Percentiles rank a stretch among this genome's conserved stretches.
phyloP scores from a whole-genome alignment of 2,329 filamentous ascomycete species.

The Lasiodiplodia sp. region DNA sequence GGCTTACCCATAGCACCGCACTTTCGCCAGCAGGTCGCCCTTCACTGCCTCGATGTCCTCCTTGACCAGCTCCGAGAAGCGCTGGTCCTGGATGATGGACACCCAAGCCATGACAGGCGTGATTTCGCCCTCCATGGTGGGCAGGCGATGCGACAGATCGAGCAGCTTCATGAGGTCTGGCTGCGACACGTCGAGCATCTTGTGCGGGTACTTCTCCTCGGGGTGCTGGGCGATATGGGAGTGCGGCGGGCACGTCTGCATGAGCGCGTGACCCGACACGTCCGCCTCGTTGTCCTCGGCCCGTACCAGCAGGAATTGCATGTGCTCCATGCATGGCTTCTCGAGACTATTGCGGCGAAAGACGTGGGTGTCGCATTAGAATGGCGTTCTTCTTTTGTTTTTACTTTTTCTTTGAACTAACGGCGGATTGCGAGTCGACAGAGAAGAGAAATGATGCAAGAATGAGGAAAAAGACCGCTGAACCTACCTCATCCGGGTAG shows the following conservation, averaged over 20 bases:
- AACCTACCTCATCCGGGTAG: constrained; percentile 29
- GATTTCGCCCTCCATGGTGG: constrained; percentile 82
- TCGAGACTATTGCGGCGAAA: constrained; percentile 69
- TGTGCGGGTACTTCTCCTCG: constrained; percentile 66
- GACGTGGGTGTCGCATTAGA: constrained; percentile 24
- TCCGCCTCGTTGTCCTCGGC: constrained; percentile 63
- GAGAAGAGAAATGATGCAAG: constrained; percentile 34
- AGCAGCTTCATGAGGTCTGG: constrained; percentile 81
- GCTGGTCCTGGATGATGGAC: constrained; percentile 69
- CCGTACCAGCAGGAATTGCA: constrained; percentile 76
- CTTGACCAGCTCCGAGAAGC: constrained; percentile 69
- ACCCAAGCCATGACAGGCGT: constrained; percentile 97
- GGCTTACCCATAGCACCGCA: constrained; percentile 89
- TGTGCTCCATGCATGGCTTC: constrained; percentile 90
- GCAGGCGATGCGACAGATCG: constrained; percentile 81
- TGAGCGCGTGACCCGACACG: constrained; percentile 87
- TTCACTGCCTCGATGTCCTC: constrained; percentile 76
- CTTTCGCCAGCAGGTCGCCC: constrained; percentile 77
- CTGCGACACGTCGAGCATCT: constrained; percentile 77
- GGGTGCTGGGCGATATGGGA: constrained; percentile 64
- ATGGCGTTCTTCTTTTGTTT: constrained; percentile 21
- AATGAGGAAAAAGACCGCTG: constrained; percentile 29
- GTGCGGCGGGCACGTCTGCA: constrained; percentile 87
- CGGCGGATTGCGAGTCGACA: constrained; percentile 31
- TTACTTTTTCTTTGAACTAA: constrained; percentile 20